phyloP scores from a whole-genome alignment of 108 stramenopile species.

The Stephanodiscus minutulus region DNA sequence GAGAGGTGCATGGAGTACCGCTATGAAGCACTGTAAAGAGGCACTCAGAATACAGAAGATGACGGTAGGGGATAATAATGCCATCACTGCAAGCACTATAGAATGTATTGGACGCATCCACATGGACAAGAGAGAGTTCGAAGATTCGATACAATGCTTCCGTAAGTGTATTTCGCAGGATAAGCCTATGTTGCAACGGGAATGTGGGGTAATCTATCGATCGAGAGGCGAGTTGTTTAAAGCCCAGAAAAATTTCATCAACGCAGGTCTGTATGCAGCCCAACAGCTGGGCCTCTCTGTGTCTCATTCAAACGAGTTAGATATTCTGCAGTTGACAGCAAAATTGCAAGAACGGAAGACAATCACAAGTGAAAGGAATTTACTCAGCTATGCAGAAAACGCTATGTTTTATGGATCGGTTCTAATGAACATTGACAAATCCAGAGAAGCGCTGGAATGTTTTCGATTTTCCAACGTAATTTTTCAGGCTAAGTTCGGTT shows the following conservation, averaged over 20 bases:
- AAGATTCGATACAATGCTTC: conserved; percentile 45
- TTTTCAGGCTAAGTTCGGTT: conserved; percentile 40
- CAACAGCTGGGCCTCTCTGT: conserved; percentile 15
- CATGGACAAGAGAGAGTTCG: conserved; percentile 42
- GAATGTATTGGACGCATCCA: conserved; percentile 52
- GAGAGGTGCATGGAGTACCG: conserved; percentile 43
- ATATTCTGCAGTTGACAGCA: conserved; percentile 7
- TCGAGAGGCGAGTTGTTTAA: conserved; percentile 37
- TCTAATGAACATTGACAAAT: conserved; percentile 25
- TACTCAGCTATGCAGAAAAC: conserved; percentile 30
- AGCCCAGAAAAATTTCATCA: conserved; percentile 27
- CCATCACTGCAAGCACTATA: conserved; percentile 36
- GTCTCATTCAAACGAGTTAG: conserved; percentile 15
- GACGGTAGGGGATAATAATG: conserved; percentile 22
- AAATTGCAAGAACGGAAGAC: conserved; percentile 32
- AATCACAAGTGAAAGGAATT: conserved; percentile 22
- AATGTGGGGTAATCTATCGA: conserved; percentile 36
- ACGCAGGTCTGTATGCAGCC: conserved; percentile 22
- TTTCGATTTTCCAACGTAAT: conserved; percentile 39
- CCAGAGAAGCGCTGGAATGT: conserved; percentile 43
- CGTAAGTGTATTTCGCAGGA: conserved; percentile 35
- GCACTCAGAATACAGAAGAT: conserved; percentile 39
- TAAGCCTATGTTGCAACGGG: conserved; percentile 22
- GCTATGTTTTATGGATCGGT: conserved; percentile 38
- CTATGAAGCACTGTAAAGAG: conserved; percentile 52